These are phyloP conservation scores for Cymbidium sinense DNA, from an alignment of 106 monocot species.

Conservation along the genomic window DNA sequence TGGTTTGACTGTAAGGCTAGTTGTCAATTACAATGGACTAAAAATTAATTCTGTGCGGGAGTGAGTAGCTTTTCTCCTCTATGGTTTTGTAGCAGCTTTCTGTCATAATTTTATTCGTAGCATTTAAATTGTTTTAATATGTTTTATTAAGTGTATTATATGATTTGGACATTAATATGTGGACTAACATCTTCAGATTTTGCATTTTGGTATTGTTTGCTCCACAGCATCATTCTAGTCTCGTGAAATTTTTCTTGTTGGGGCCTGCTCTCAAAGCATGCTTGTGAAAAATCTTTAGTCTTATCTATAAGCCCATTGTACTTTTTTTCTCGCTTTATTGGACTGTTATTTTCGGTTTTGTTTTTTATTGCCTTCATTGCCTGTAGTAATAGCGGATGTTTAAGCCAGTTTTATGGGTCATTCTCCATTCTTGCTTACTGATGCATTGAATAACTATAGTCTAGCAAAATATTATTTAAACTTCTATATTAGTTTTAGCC, in stretches of 20 bases:
- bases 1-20: constrained; percentile 83
- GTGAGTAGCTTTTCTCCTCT: constrained; percentile 36
- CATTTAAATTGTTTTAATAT: background rate
- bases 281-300: background rate
- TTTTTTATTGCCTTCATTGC: background rate
- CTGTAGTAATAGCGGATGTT: background rate
- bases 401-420: background rate
- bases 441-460: background rate
- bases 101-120: background rate
- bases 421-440: background rate
- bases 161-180: background rate
- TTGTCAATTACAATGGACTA: constrained; percentile 93
- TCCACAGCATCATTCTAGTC: no score
- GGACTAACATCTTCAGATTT: background rate
- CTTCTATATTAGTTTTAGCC: no score
- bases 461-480: no score
- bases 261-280: background rate
- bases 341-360: background rate
- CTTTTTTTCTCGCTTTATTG: background rate
- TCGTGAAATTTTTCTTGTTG: background rate
- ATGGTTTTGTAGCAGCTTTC: background rate
- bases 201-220: no score
- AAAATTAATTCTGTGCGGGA: constrained; percentile 62
- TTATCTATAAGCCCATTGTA: background rate
- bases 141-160: background rate